Conservation (phyloP, 2,329 filamentous ascomycete genomes). For the Coleophoma crateriformis region DNA sequence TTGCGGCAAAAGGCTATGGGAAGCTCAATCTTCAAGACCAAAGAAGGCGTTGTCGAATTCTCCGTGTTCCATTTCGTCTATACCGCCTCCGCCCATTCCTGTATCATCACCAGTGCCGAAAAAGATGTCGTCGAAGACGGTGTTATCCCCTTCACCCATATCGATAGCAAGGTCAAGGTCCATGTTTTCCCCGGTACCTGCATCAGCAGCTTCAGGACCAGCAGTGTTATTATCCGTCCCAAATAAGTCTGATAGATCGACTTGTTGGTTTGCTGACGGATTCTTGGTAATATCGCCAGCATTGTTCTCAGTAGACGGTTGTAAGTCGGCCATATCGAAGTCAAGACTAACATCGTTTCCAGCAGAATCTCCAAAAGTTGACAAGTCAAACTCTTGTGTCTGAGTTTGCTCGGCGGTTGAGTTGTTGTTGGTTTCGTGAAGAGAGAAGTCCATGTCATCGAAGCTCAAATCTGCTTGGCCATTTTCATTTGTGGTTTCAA, state of each 20-base stretch:
- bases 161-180: conserved; percentile 50
- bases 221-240: conserved; percentile 6
- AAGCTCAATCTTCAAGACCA: not conserved
- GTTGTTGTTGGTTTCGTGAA: conserved; percentile 7
- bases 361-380: conserved; percentile 18
- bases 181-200: conserved; percentile 17
- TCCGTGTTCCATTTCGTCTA: conserved; percentile 18
- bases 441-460: conserved; percentile 21
- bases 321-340: conserved; percentile 31
- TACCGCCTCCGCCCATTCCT: conserved; percentile 8
- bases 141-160: conserved; percentile 30
- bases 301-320: conserved; percentile 10
- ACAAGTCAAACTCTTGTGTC: conserved; percentile 22
- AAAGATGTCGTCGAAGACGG: conserved; percentile 25
- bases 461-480: conserved; percentile 16
- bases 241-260: conserved; percentile 14
- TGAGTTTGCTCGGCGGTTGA: conserved; percentile 15
- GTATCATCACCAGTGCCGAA: conserved; percentile 15
- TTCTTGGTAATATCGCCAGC: conserved; percentile 7
- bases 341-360: conserved; percentile 23
- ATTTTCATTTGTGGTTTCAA: conserved; percentile 4
- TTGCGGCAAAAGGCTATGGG: too few relatives aligned
- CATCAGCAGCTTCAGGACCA: not conserved
- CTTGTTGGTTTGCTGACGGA: conserved; percentile 9
- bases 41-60: conserved; percentile 25